Evolutionary conservation across 1,139 yeast genomes (phyloP).

Genomic region (Blastobotrys illinoisensis): DNA sequence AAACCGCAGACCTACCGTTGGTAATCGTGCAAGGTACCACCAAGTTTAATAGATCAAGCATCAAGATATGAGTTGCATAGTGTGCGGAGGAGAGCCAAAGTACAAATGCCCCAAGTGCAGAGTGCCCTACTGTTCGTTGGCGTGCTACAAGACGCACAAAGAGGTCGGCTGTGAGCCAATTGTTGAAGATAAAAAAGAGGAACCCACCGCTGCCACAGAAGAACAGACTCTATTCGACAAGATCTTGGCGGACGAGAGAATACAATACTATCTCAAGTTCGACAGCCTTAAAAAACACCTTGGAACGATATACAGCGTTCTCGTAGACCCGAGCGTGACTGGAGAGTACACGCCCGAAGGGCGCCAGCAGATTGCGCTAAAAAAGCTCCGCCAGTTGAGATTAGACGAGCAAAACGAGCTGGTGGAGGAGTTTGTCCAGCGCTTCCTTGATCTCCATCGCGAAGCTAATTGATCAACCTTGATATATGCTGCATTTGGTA

Average conservation of each 20-base stretch:
- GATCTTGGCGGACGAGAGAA: slow-evolving; percentile 36
- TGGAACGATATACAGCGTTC: slow-evolving; percentile 41
- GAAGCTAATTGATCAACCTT: neutral
- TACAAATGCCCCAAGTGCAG: slow-evolving; percentile 60
- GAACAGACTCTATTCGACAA: slow-evolving; percentile 14
- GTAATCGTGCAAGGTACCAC: no score
- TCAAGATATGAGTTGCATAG: slow-evolving; percentile 33
- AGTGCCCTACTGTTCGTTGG: slow-evolving; percentile 28
- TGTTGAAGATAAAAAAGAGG: neutral
- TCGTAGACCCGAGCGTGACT: slow-evolving; percentile 43
- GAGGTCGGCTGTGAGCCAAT: neutral
- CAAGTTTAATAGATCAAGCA: no score
- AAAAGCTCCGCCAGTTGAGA: slow-evolving; percentile 55
- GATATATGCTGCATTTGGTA: neutral
- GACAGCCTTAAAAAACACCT: slow-evolving; percentile 52
- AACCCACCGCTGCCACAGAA: neutral
- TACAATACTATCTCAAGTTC: slow-evolving; percentile 41
- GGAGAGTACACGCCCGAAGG: slow-evolving; percentile 43
- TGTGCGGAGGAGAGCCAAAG: slow-evolving; percentile 43
- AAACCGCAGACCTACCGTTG: neutral
- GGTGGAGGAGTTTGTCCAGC: slow-evolving; percentile 52
- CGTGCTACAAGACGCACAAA: slow-evolving; percentile 11
- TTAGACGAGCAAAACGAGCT: slow-evolving; percentile 57
- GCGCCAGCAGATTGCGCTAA: slow-evolving; percentile 51
- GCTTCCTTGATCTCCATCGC: slow-evolving; percentile 18